Evolutionary conservation across 2,329 filamentous ascomycete genomes (phyloP).

Genomic region (Xylaria sp.): DNA sequence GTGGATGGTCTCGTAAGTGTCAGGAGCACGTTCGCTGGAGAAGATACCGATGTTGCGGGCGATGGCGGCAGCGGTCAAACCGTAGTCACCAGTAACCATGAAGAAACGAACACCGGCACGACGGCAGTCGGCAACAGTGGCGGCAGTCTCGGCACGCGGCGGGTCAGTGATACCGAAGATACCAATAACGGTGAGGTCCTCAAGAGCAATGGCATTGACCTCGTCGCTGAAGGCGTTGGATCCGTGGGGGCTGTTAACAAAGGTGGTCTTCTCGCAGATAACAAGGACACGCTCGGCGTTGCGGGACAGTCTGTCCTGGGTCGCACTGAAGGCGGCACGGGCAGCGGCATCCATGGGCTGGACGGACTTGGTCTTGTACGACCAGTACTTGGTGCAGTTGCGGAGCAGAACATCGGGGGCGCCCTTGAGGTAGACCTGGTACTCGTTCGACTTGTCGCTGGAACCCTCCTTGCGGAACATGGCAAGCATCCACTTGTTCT

Average conservation of each 20-base stretch:
- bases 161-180: slow-evolving; percentile 63
- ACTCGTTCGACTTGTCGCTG: neutral
- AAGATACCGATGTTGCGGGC: slow-evolving; percentile 61
- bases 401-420: neutral
- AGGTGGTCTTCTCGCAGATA: neutral
- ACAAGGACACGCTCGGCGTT: neutral
- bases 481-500: slow-evolving; percentile 3
- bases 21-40: neutral
- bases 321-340: neutral
- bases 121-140: slow-evolving; percentile 54
- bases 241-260: neutral
- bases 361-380: neutral
- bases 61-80: slow-evolving; percentile 61
- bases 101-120: slow-evolving; percentile 60
- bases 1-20: slow-evolving; percentile 14
- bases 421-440: slow-evolving; percentile 4
- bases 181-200: slow-evolving; percentile 40
- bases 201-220: neutral
- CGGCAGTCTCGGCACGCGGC: slow-evolving; percentile 60
- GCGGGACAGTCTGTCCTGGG: neutral
- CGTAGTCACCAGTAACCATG: slow-evolving; percentile 65
- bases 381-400: neutral
- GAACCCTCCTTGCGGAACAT: neutral
- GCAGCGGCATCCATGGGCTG: neutral
- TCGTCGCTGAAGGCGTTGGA: neutral